phyloP scores from a whole-genome alignment of 805 yeast genomes.

The Metschnikowia kunwiensis region DNA sequence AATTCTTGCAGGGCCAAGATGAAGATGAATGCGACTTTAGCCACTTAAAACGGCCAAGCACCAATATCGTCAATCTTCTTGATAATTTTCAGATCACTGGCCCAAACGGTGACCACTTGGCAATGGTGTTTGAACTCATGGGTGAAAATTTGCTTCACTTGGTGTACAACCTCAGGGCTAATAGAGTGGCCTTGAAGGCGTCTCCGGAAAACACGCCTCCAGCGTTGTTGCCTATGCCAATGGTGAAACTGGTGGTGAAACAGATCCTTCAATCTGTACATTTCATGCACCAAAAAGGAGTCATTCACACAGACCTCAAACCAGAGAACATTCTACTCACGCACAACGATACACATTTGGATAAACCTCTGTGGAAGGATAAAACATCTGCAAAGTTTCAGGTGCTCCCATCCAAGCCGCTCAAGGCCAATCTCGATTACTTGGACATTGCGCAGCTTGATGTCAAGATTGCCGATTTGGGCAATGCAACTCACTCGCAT shows the following conservation, averaged over 20 bases:
- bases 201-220: conserved; percentile 1
- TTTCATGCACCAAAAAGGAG: conserved; percentile 70
- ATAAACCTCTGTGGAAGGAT: neutral
- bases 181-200: neutral
- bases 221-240: conserved; percentile 52
- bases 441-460: conserved; percentile 15
- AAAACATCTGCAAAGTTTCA: conserved; percentile 5
- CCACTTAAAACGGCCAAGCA: neutral
- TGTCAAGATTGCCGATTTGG: conserved; percentile 87
- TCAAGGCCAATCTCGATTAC: conserved; percentile 3
- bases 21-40: conserved; percentile 4
- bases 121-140: conserved; percentile 95
- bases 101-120: conserved; percentile 87
- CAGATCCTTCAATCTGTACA: conserved; percentile 73
- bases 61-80: conserved; percentile 69
- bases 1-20: conserved; percentile 64
- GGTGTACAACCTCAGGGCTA: conserved; percentile 72
- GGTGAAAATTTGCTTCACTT: conserved; percentile 91
- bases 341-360: conserved; percentile 1
- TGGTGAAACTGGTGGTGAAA: conserved; percentile 78
- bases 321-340: conserved; percentile 55
- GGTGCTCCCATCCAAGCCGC: conserved; percentile 19
- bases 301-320: conserved; percentile 70
- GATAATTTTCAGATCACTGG: conserved; percentile 87
- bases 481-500: conserved; percentile 82